A percentile compares a stretch with the other conserved stretches of the same genome.
Conservation (phyloP, 805 yeast species). For the Lipomyces orientalis region DNA sequence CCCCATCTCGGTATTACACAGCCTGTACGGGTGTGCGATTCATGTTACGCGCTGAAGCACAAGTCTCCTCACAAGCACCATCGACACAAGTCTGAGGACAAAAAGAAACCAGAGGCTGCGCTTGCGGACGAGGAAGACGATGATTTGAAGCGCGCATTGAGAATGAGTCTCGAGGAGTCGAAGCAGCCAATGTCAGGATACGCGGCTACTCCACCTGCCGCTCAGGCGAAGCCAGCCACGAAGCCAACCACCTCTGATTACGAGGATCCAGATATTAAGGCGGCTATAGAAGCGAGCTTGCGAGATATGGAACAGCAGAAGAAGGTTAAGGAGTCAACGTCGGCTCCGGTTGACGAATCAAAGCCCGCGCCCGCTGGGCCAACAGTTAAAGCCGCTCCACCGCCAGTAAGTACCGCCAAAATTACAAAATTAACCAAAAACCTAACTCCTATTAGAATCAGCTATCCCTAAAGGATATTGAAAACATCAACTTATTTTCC, state of each 20-base stretch:
- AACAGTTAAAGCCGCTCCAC: not conserved
- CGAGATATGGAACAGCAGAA: constrained; percentile 63
- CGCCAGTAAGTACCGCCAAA: not conserved
- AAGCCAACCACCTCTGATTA: constrained; percentile 52
- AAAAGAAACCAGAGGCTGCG: constrained; percentile 38
- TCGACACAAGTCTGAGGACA: constrained; percentile 23
- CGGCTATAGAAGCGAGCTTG: constrained; percentile 92
- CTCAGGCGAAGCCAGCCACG: constrained; percentile 9
- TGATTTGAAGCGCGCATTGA: constrained; percentile 77
- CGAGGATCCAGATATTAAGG: constrained; percentile 83
- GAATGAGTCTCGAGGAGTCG: constrained; percentile 70
- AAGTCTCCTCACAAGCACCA: constrained; percentile 42
- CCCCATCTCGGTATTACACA: constrained; percentile 85
- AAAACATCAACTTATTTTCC: constrained; percentile 69
- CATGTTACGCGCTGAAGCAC: constrained; percentile 69
- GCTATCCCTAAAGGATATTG: constrained; percentile 68
- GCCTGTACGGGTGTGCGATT: constrained; percentile 93
- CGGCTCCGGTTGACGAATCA: constrained; percentile 28
- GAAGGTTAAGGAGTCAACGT: constrained; percentile 37
- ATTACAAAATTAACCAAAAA: not conserved
- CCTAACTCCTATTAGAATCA: constrained; percentile 29
- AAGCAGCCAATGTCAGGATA: constrained; percentile 20
- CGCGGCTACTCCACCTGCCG: constrained; percentile 42
- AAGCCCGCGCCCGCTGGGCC: constrained; percentile 12
- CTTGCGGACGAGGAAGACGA: constrained; percentile 65